Base-by-base conservation (phyloP, 768 basidiomycete genomes). In the Auricularia cornea region DNA sequence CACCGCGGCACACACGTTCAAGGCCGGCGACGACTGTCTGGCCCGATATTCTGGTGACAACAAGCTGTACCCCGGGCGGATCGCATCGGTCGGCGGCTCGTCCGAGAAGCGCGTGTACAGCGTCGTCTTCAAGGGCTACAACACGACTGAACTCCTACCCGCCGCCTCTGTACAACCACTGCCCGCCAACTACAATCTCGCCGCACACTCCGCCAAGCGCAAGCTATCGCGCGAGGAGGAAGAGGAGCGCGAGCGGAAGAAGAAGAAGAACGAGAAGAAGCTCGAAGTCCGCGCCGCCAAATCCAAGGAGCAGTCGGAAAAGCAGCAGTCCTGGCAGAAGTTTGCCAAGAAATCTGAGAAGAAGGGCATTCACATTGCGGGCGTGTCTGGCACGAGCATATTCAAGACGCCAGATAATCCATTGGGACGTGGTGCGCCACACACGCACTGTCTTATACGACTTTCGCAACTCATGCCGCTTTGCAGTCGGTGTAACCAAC, bases 221-320 rank as follows among this genome's bases (percentile, higher is more conserved):
- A 93, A 92, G 79, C 74, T 89, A 70, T 84, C 77, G 60, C 87
- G 87, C 70, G 86, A 75, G 69, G 92, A 94, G 73, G 93, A 94
- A 72, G 90, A 91, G 68, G 92, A 94, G 76, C 81, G 85, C 73
- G 93, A 94, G 68, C 78, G 75, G 73, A 94, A 93, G 84, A 91
- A 92, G 82, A 94, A 94, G 80, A 93, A 92, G 79, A 94, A 93
- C 70, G 93, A 94, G 80, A 94, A 94, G 80, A 94, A 94, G 75
- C 67, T 92, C 48, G 93, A 94, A 78, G 82, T 78, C 20, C 85
- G 83, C 70, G 92, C 91, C 38, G 83, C 85, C 10, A 95, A 95
- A 75, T 89, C 92, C 11, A 92, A 93, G 74, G 93, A 95, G 71
- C 93, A 95, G 77, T 80, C 77, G 33, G 79, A 79, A 66, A 92